These are phyloP conservation scores for Ashbya aceris DNA, from an alignment of 1,139 yeast species.

Conservation along the genomic window DNA sequence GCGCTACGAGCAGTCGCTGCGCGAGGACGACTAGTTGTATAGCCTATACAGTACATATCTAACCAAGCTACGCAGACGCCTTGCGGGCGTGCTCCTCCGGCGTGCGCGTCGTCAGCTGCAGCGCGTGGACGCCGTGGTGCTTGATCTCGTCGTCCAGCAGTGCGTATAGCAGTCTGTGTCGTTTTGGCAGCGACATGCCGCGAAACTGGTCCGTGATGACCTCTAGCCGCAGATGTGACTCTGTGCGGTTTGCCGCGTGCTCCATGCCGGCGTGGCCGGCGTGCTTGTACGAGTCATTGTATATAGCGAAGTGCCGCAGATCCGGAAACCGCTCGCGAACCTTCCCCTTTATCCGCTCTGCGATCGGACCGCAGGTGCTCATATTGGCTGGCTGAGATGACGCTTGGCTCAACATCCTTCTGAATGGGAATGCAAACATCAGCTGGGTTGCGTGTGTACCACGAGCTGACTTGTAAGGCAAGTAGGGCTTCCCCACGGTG, in stretches of 20 bases:
- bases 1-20: conserved; percentile 56
- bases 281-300: conserved; percentile 83
- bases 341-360: conserved; percentile 40
- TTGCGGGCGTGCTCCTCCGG: conserved; percentile 44
- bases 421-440: neutral
- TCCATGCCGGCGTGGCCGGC: conserved; percentile 80
- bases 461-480: no score
- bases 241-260: conserved; percentile 63
- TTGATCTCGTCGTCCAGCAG: conserved; percentile 63
- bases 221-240: conserved; percentile 73
- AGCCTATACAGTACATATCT: neutral
- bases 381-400: conserved; percentile 1
- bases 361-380: conserved; percentile 42
- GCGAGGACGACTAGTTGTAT: conserved; percentile 32
- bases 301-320: conserved; percentile 47
- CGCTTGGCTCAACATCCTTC: neutral
- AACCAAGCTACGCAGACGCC: neutral
- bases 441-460: no score
- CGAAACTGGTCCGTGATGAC: conserved; percentile 62
- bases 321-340: conserved; percentile 36
- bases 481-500: no score
- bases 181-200: conserved; percentile 58
- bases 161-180: conserved; percentile 72
- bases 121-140: conserved; percentile 73
- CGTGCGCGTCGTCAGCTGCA: conserved; percentile 80